Conservation (phyloP, 2,329 filamentous ascomycete species). For the Hypoxylon sp. region DNA sequence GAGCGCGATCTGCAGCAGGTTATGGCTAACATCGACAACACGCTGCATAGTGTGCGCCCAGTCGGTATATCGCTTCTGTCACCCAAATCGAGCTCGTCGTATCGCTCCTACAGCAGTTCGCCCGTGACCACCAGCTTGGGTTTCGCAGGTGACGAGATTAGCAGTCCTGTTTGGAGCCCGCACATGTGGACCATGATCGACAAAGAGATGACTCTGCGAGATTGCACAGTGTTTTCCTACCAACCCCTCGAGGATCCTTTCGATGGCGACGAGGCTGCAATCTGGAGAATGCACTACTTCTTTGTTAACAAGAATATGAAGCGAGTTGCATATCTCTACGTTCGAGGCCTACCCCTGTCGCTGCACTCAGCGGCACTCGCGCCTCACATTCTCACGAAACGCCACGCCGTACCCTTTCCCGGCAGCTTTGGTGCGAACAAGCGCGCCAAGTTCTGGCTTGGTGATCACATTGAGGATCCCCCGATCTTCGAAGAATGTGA, state of each 20-base stretch:
- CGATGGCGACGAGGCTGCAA: slow-evolving; percentile 90
- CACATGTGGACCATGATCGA: slow-evolving; percentile 94
- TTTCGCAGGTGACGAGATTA: slow-evolving; percentile 60
- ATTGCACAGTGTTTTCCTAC: slow-evolving; percentile 92
- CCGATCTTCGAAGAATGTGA: slow-evolving; percentile 65
- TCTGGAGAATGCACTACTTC: slow-evolving; percentile 97
- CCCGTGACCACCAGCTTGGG: slow-evolving; percentile 57
- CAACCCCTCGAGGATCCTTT: slow-evolving; percentile 91
- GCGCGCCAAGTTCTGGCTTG: slow-evolving; percentile 90
- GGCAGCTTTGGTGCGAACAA: slow-evolving; percentile 74
- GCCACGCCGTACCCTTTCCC: slow-evolving; percentile 50
- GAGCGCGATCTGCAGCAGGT: slow-evolving; percentile 85
- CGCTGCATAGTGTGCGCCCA: slow-evolving; percentile 87
- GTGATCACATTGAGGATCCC: slow-evolving; percentile 71
- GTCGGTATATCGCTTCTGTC: slow-evolving; percentile 59
- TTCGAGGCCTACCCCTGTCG: slow-evolving; percentile 87
- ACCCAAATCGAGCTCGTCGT: slow-evolving; percentile 59
- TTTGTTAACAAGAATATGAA: slow-evolving; percentile 96
- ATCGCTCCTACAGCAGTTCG: slow-evolving; percentile 56
- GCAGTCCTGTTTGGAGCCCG: slow-evolving; percentile 82
- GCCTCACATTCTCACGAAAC: slow-evolving; percentile 51
- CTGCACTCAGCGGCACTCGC: slow-evolving; percentile 56
- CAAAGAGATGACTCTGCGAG: slow-evolving; percentile 91
- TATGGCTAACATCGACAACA: slow-evolving; percentile 90
- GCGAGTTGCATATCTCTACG: slow-evolving; percentile 93